These are phyloP conservation scores for Phytopythium oedochilum DNA, from an alignment of 352 stramenopile genomes.

Conservation along the genomic window DNA sequence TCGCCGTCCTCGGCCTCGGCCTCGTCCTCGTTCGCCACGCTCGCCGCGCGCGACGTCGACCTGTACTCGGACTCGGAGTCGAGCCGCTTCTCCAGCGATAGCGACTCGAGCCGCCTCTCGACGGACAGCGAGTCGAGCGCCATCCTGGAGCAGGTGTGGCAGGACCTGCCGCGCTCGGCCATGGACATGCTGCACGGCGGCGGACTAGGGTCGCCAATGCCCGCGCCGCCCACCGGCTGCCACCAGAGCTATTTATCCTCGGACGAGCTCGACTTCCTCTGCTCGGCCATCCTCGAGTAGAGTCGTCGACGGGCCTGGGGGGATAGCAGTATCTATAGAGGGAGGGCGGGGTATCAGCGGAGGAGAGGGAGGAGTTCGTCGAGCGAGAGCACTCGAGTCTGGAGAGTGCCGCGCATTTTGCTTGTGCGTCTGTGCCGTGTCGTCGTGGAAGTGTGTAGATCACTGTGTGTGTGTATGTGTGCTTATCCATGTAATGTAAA, in stretches of 20 bases:
- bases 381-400: neutral
- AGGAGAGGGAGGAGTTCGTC: neutral
- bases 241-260: slow-evolving; percentile 56
- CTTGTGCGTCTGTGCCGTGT: neutral
- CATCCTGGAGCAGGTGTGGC: slow-evolving; percentile 54
- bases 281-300: slow-evolving; percentile 77
- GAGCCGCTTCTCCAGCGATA: slow-evolving; percentile 51
- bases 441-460: slow-evolving; percentile 1
- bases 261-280: slow-evolving; percentile 86
- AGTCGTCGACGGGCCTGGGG: too few species aligned
- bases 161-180: slow-evolving; percentile 31
- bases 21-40: slow-evolving; percentile 18
- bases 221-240: slow-evolving; percentile 12
- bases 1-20: slow-evolving; percentile 23
- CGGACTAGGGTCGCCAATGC: slow-evolving; percentile 11
- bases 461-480: neutral
- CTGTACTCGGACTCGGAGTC: slow-evolving; percentile 75
- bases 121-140: slow-evolving; percentile 48
- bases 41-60: slow-evolving; percentile 34
- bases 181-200: slow-evolving; percentile 13
- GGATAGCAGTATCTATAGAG: slow-evolving; percentile 5
- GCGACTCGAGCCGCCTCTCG: slow-evolving; percentile 38
- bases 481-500: slow-evolving; percentile 2
- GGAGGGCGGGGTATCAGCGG: neutral
- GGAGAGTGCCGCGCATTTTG: neutral